Evolutionary conservation across 2,329 filamentous ascomycete genomes (phyloP).

Genomic region (Metarhizium sp.): DNA sequence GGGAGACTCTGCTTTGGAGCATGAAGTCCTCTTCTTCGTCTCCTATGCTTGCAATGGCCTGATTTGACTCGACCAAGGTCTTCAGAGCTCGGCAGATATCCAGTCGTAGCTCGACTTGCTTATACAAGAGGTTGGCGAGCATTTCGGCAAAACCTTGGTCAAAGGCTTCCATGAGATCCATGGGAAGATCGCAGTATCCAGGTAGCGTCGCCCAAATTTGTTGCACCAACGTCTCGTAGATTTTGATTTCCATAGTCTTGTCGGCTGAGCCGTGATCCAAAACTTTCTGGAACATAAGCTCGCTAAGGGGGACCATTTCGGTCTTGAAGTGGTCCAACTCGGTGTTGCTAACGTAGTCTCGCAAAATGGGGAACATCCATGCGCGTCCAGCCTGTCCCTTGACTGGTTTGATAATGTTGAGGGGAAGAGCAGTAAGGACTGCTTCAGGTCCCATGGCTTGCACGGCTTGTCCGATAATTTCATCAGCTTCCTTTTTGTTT

Average conservation of each 20-base stretch:
- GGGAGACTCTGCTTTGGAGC: slow-evolving; percentile 69
- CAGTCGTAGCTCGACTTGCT: slow-evolving; percentile 77
- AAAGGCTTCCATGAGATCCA: slow-evolving; percentile 69
- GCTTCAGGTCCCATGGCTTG: slow-evolving; percentile 82
- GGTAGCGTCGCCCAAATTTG: slow-evolving; percentile 93
- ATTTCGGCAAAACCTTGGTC: slow-evolving; percentile 86
- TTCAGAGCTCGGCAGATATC: slow-evolving; percentile 83
- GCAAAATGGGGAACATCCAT: slow-evolving; percentile 87
- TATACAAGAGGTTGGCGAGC: slow-evolving; percentile 83
- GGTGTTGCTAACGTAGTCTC: slow-evolving; percentile 85
- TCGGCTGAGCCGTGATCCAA: slow-evolving; percentile 71
- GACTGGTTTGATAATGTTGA: slow-evolving; percentile 73
- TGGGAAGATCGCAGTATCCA: slow-evolving; percentile 86
- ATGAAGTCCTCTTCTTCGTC: slow-evolving; percentile 62
- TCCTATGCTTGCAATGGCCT: slow-evolving; percentile 64
- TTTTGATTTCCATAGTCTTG: slow-evolving; percentile 94
- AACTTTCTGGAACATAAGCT: slow-evolving; percentile 81
- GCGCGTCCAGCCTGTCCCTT: slow-evolving; percentile 76
- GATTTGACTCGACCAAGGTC: slow-evolving; percentile 83
- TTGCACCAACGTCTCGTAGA: slow-evolving; percentile 91
- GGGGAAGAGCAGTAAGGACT: slow-evolving; percentile 71
- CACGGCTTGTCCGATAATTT: slow-evolving; percentile 79
- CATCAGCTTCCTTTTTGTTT: slow-evolving; percentile 90
- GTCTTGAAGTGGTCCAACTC: slow-evolving; percentile 74
- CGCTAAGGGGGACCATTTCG: slow-evolving; percentile 83